phyloP scores from a whole-genome alignment of 352 stramenopile genomes.

The Phytophthora multivora region DNA sequence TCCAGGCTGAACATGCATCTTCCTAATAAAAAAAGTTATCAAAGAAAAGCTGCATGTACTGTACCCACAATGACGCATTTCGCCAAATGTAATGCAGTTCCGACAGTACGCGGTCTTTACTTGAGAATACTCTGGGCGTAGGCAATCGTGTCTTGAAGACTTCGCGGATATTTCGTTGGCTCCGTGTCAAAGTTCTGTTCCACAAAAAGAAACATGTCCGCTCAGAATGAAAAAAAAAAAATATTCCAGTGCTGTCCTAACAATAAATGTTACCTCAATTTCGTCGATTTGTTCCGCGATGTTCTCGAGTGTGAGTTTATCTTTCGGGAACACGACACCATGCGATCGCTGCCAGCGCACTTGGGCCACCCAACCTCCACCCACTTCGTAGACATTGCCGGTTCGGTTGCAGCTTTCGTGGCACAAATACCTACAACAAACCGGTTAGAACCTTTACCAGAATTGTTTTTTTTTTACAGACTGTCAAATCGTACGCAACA shows the following conservation, averaged over 20 bases:
- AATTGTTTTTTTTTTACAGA: too few species aligned
- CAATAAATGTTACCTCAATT: conserved; percentile 46
- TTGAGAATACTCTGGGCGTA: conserved; percentile 35
- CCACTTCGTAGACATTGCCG: conserved; percentile 84
- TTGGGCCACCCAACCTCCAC: conserved; percentile 76
- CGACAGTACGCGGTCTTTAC: background rate
- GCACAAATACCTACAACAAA: conserved; percentile 61
- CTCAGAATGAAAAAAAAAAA: background rate
- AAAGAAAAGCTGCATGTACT: too few species aligned
- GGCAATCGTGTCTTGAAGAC: conserved; percentile 63
- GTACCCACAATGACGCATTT: too few species aligned
- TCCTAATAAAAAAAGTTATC: too few species aligned
- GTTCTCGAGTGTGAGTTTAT: conserved; percentile 52
- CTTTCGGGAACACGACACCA: conserved; percentile 58
- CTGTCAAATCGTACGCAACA: conserved; percentile 46
- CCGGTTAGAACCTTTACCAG: conserved; percentile 2
- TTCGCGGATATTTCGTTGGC: conserved; percentile 61
- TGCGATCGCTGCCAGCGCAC: conserved; percentile 79
- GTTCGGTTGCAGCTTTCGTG: conserved; percentile 79
- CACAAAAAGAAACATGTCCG: background rate
- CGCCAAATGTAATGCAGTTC: background rate
- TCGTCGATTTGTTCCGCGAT: conserved; percentile 59
- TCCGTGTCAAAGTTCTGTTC: conserved; percentile 60
- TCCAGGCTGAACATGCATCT: too few species aligned
- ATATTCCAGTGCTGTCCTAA: background rate